Base-by-base conservation (phyloP, 495 filamentous ascomycete genomes). In the Tuber aestivum region DNA sequence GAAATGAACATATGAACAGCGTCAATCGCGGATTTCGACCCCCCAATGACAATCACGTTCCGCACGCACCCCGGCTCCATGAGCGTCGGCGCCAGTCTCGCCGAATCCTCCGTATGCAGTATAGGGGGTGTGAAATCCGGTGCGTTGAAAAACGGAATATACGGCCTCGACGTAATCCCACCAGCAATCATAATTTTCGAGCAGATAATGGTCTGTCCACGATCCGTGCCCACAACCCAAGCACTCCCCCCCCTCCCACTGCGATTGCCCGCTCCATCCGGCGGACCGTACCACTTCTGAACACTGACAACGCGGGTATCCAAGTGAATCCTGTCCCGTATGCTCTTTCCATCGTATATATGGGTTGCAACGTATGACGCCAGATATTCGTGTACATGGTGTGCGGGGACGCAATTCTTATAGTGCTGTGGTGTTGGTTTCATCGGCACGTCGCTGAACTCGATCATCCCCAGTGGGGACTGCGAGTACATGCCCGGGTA, bases 1-100 rank as follows among this genome's bases (percentile, higher is more conserved):
- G 87, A 86, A 2, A 89, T 91, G 79, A 89, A 91, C 4, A 87
- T 86, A 78, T 94, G 94, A 0, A 89, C 92, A 3, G 89, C 89
- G 85, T 96, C 94, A 86, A 89, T 94, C 1, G 88, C 92, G 6
- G 90, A 92, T 82, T 96, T 97, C 1, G 88, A 89, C 14, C 88
- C 90, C 21, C 93, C 92, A 70, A 93, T 87, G 2, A 96, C 87
- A 0, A 88, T 87, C 6, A 93, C 87, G 76, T 83, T 87, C 72
- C 70, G 79, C 56, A 68, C 80, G 27, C 75, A 77, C 45, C 77
- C 82, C 0, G 79, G 82, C 35, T 83, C 77, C 35, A 81, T 70
- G 32, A 85, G 75, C 27, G 76, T 80, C 14, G 83, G 76, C 35
- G 85, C 84, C 61, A 87, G 76, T 40, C 85, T 80, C 2, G 85